phyloP scores from a whole-genome alignment of 164 flowering plant genomes.

The Kalanchoe fedtschenkoi region DNA sequence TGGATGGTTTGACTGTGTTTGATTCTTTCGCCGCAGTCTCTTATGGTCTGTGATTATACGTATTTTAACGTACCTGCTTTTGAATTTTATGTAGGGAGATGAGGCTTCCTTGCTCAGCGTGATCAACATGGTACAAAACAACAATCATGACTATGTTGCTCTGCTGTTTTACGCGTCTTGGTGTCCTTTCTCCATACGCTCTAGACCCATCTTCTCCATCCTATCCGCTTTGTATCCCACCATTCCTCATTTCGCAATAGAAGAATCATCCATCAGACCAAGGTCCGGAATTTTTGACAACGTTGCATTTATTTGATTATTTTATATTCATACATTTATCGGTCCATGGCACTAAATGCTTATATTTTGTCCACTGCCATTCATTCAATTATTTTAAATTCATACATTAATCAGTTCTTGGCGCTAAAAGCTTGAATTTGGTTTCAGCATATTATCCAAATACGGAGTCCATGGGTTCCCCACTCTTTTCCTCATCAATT shows the following conservation, averaged over 20 bases:
- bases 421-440: background rate
- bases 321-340: background rate
- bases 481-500: constrained; percentile 67
- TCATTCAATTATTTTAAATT: no score
- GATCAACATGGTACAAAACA: constrained; percentile 44
- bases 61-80: background rate
- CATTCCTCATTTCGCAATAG: constrained; percentile 74
- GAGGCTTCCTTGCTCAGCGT: constrained; percentile 60
- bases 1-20: no score
- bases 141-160: constrained; percentile 47
- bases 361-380: constrained; percentile 6
- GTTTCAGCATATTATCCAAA: constrained; percentile 64
- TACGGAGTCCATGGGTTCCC: constrained; percentile 98
- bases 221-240: constrained; percentile 65
- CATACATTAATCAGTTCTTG: background rate
- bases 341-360: background rate
- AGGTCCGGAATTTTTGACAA: constrained; percentile 36
- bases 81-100: constrained; percentile 56
- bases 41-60: no score
- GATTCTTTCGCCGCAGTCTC: no score
- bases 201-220: constrained; percentile 47
- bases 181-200: constrained; percentile 81
- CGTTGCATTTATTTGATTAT: background rate
- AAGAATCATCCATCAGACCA: constrained; percentile 79
- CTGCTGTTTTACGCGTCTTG: constrained; percentile 88